These are phyloP conservation scores for Raffaelea albimanens DNA, from an alignment of 2,329 filamentous ascomycete species.

Conservation along the genomic window DNA sequence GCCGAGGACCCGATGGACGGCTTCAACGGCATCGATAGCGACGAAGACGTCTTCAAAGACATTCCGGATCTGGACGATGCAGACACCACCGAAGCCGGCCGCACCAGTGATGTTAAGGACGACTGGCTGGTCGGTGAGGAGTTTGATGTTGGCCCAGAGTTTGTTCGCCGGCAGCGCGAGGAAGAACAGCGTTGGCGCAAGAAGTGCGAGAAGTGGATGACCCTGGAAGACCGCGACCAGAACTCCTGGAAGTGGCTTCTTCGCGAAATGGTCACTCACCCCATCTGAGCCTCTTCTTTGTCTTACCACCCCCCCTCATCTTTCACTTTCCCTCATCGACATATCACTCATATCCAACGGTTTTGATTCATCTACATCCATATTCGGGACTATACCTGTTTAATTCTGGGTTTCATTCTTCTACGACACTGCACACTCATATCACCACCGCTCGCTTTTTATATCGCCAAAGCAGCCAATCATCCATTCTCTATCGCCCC, in stretches of 20 bases:
- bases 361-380: too few species aligned
- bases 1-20: slow-evolving; percentile 50
- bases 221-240: slow-evolving; percentile 43
- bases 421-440: background rate
- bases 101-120: slow-evolving; percentile 55
- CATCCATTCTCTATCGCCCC: background rate
- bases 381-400: background rate
- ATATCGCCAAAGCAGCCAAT: too few species aligned
- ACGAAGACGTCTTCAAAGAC: slow-evolving; percentile 89
- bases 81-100: slow-evolving; percentile 40
- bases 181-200: slow-evolving; percentile 88
- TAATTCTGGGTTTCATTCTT: background rate
- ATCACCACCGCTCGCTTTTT: too few species aligned
- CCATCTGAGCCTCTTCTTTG: slow-evolving; percentile 4
- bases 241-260: slow-evolving; percentile 72
- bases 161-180: slow-evolving; percentile 77
- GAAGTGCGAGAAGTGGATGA: slow-evolving; percentile 81
- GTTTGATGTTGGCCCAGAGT: slow-evolving; percentile 94
- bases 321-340: background rate
- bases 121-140: slow-evolving; percentile 89
- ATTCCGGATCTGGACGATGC: slow-evolving; percentile 84
- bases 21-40: slow-evolving; percentile 67
- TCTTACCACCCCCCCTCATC: background rate
- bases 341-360: background rate
- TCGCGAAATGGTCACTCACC: slow-evolving; percentile 41